Conservation (phyloP, 192 early-diverging fungal species). For the Coemansia sp. region DNA sequence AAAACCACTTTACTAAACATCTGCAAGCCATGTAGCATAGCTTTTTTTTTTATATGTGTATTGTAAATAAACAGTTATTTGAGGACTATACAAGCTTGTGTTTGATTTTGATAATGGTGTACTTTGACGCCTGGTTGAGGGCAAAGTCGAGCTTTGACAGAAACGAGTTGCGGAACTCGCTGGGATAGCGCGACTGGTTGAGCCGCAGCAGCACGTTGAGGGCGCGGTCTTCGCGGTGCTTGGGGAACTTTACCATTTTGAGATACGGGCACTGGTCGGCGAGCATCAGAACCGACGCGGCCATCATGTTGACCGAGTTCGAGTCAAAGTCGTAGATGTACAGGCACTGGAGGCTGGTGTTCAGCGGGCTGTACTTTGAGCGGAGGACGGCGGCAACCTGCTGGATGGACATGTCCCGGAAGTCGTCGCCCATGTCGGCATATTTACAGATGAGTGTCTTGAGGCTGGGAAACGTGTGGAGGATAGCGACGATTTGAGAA, state of each 20-base stretch:
- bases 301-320: neutral
- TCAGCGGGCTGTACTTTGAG: neutral
- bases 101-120: slow-evolving; percentile 7
- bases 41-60: neutral
- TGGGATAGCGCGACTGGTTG: slow-evolving; percentile 7
- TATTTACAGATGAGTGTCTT: slow-evolving; percentile 1
- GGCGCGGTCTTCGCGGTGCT: neutral
- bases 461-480: neutral
- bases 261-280: slow-evolving; percentile 10
- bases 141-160: slow-evolving; percentile 2
- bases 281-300: slow-evolving; percentile 2
- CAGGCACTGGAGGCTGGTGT: neutral
- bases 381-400: neutral
- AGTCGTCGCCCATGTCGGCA: slow-evolving; percentile 6
- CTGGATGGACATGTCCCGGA: slow-evolving; percentile 6
- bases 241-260: neutral
- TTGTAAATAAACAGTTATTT: neutral
- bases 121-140: neutral
- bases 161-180: slow-evolving; percentile 2
- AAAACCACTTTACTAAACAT: neutral
- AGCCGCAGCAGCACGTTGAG: slow-evolving; percentile 1
- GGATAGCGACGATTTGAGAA: neutral
- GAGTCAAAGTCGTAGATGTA: neutral
- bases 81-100: neutral
- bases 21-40: neutral